Conservation (phyloP, 371 early-diverging fungal species). For the Mortierella sp. region DNA sequence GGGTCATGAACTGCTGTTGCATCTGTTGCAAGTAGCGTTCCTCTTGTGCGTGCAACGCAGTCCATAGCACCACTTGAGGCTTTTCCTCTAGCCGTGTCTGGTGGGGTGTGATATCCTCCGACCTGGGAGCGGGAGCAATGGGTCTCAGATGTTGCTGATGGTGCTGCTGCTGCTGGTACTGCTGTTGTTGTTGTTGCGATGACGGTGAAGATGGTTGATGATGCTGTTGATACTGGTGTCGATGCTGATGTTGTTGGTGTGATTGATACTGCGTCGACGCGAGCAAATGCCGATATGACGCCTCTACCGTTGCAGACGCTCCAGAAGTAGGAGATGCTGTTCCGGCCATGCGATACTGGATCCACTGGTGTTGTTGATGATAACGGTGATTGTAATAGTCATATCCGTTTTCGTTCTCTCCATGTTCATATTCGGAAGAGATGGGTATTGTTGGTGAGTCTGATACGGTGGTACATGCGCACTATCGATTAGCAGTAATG, state of each 20-base stretch:
- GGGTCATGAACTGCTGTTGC: conserved; percentile 31
- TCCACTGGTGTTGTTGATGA: background rate
- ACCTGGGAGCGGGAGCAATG: conserved; percentile 16
- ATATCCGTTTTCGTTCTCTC: background rate
- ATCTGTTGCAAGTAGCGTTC: conserved; percentile 47
- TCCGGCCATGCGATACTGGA: background rate
- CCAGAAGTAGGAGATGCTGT: conserved; percentile 1
- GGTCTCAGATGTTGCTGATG: conserved; percentile 9
- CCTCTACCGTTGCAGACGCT: background rate
- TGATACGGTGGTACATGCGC: background rate
- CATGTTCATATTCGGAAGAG: background rate
- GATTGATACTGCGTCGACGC: background rate
- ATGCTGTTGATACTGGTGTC: conserved; percentile 20
- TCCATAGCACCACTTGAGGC: conserved; percentile 43
- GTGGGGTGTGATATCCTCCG: too few species aligned
- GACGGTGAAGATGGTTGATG: conserved; percentile 15
- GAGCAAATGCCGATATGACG: conserved; percentile 1
- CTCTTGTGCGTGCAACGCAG: conserved; percentile 45
- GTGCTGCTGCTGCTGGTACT: conserved; percentile 21
- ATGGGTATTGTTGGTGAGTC: background rate
- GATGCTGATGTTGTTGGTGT: conserved; percentile 9
- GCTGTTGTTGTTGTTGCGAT: conserved; percentile 11
- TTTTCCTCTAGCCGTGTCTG: conserved; percentile 18
- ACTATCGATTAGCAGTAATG: conserved; percentile 15
- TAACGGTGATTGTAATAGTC: background rate